Base-by-base conservation (phyloP, 2,329 filamentous ascomycete genomes). In the Aspergillus sclerotialis region DNA sequence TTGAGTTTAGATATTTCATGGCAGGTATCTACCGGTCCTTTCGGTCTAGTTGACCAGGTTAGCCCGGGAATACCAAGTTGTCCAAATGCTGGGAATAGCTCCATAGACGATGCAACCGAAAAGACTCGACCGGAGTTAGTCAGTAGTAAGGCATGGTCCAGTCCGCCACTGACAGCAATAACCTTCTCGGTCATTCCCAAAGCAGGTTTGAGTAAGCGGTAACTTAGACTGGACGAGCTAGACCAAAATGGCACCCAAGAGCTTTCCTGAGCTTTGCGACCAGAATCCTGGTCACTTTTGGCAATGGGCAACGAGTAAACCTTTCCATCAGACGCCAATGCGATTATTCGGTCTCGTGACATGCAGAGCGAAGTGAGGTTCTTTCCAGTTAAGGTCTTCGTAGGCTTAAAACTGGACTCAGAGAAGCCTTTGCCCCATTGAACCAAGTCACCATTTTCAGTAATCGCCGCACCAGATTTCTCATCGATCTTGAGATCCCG, bases 381-480 rank as follows among this genome's bases (percentile, higher is more conserved):
- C 58, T 93, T 94, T 36, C 89, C 90, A 39, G 66, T 78, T 35
- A 98, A 64, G 1, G 90, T 95, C 31, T 72, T 67, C 1, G 71
- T 72, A 0, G 90, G 92, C 18, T 70, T 65, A 7, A 69, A 74
- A 18, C 76, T 68, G 4, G 76, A 70, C 36, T 75, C 70, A 5
- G 82, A 82, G 56, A 82, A 95, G 3, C 73, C 85, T 3, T 72
- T 72, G 2, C 92, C 92, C 92, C 92, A 98, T 64, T 96, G 89
- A 9, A 95, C 70, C 28, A 98, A 61, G 56, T 96, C 84, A 4
- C 92, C 92, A 42, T 82, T 80, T 56, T 95, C 89, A 4, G 81
- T 82, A 26, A 96, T 81, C 7, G 92, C 92, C 4, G 80, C 90
- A 7, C 86, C 92, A 55, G 93, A 89, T 26, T 78, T 76, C 35